These are phyloP conservation scores for Aspergillus ustus DNA, from an alignment of 2,329 filamentous ascomycete species.

Conservation along the genomic window DNA sequence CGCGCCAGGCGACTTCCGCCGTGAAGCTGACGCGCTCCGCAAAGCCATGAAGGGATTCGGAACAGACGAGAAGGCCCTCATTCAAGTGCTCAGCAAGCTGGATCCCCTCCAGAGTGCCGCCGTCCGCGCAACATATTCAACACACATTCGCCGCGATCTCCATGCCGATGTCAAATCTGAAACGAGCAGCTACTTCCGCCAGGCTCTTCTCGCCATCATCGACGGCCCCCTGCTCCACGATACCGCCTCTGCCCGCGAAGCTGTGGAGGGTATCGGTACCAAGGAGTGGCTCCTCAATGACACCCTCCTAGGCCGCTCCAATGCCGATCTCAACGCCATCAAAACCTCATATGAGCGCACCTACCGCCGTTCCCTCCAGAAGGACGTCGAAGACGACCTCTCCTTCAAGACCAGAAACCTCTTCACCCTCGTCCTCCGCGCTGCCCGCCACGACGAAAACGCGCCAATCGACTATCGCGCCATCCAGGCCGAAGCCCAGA, in stretches of 20 bases:
- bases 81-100: slow-evolving; percentile 70
- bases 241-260: slow-evolving; percentile 69
- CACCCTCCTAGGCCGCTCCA: slow-evolving; percentile 78
- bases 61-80: slow-evolving; percentile 80
- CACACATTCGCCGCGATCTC: slow-evolving; percentile 67
- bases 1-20: slow-evolving; percentile 67
- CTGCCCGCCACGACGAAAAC: slow-evolving; percentile 76
- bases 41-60: slow-evolving; percentile 93
- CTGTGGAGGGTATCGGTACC: slow-evolving; percentile 80
- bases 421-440: slow-evolving; percentile 80
- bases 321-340: slow-evolving; percentile 87
- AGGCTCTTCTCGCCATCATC: slow-evolving; percentile 74
- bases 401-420: slow-evolving; percentile 84
- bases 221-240: slow-evolving; percentile 81
- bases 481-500: slow-evolving; percentile 75
- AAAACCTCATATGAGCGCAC: slow-evolving; percentile 74
- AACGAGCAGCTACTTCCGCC: slow-evolving; percentile 73
- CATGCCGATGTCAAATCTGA: slow-evolving; percentile 78
- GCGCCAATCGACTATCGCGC: slow-evolving; percentile 73
- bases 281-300: slow-evolving; percentile 88
- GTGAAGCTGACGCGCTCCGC: slow-evolving; percentile 73
- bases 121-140: slow-evolving; percentile 70
- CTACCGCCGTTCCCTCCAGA: slow-evolving; percentile 69
- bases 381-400: slow-evolving; percentile 76
- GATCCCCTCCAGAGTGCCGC: slow-evolving; percentile 78